Evolutionary conservation across 73 alveolate genomes (phyloP).

Genomic region (Tetrahymena elliotti): DNA sequence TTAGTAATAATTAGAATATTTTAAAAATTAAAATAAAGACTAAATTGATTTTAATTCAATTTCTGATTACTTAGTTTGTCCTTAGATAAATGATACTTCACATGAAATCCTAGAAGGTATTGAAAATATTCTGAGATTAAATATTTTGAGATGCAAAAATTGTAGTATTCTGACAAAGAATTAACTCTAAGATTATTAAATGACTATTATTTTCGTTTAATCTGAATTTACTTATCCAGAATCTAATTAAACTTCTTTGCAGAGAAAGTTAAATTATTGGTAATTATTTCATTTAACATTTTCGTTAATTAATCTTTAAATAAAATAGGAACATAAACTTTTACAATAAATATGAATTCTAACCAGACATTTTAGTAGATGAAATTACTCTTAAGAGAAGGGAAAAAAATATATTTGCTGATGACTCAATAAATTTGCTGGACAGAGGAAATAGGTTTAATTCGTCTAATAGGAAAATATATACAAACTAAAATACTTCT

Average conservation of each 20-base stretch:
- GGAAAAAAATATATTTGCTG: not conserved
- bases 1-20: too few relatives aligned
- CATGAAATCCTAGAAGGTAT: not conserved
- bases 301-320: too few relatives aligned
- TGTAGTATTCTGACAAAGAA: not conserved
- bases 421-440: not conserved
- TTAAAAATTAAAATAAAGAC: not conserved
- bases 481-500: not conserved
- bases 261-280: not conserved
- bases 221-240: not conserved
- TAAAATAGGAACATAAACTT: not conserved
- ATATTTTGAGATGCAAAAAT: not conserved
- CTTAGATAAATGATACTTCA: not conserved
- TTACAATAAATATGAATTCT: not conserved
- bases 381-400: not conserved
- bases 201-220: not conserved
- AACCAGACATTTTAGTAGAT: not conserved
- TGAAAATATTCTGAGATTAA: not conserved
- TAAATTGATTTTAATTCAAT: not conserved
- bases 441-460: not conserved
- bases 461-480: not conserved
- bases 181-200: not conserved
- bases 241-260: not conserved
- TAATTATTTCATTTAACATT: too few relatives aligned
- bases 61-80: not conserved